Evolutionary conservation across 2,329 filamentous ascomycete species (phyloP), one percentile per base, ranked within the genome.

Genomic region (Sporothrix brunneoviolacea): DNA sequence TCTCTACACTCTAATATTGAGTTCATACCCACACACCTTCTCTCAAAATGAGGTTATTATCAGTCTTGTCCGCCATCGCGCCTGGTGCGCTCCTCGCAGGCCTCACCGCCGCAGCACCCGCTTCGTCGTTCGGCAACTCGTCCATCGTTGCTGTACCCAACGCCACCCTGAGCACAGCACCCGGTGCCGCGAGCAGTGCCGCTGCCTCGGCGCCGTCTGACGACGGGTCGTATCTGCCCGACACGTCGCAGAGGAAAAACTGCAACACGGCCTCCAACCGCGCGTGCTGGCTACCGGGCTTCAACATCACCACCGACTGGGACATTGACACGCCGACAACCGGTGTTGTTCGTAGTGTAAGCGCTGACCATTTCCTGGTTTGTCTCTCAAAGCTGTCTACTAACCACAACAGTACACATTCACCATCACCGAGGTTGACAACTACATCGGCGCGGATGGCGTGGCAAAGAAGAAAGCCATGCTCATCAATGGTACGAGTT

Each of bases 301-400:
- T 57, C 22, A 39, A 54, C 39, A 57, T 57, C 49, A 46, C 50
- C 49, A 57, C 55, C 4, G 55, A 57, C 39, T 57, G 54, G 41
- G 51, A 57, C 30, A 18, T 28, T 18, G 21, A 47, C 8, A 49
- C 47, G 7, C 55, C 55, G 10, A 48, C 50, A 1, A 57, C 55
- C 4, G 53, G 53, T 2, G 51, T 54, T 21, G 45, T 50, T 5
- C 54, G 55, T 19, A 50, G 22, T 18, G 51, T 54, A 43, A 19
- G 50, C 10, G 10, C 24, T 6, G 24, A 28, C n/a, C n/a, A n/a
- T n/a, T n/a, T n/a, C n/a, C n/a, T n/a, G n/a, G n/a, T n/a, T n/a
- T n/a, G n/a, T n/a, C n/a, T n/a, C n/a, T n/a, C n/a, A 28, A 28
- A 28, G 6, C 21, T 6, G 13, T 18, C 9, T 32, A 7, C 10